Conservation (phyloP, 1,139 yeast species). For the Geotrichum carabidarum region DNA sequence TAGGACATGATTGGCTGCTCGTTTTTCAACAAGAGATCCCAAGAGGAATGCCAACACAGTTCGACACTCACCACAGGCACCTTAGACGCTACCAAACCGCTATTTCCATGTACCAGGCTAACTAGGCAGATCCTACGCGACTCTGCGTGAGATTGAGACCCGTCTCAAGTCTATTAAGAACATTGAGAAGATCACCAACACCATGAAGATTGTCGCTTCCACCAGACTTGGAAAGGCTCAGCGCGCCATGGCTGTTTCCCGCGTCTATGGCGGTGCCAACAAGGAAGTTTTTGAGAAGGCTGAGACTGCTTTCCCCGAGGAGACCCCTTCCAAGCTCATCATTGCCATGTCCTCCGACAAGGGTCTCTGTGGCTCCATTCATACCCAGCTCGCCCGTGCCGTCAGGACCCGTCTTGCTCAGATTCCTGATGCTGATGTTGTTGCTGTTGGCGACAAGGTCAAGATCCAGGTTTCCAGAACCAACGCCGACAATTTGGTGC, state of each 20-base stretch:
- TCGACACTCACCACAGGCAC: no score
- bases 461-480: conserved; percentile 86
- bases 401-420: conserved; percentile 66
- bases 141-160: conserved; percentile 96
- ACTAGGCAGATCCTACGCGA: conserved; percentile 77
- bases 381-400: conserved; percentile 86
- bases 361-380: conserved; percentile 98
- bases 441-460: conserved; percentile 90
- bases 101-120: background rate
- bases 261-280: conserved; percentile 79
- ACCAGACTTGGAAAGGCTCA: conserved; percentile 95
- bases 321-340: conserved; percentile 53
- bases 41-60: background rate
- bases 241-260: conserved; percentile 86
- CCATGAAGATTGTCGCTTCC: conserved; percentile 98
- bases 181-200: conserved; percentile 98
- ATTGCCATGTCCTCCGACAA: conserved; percentile 93
- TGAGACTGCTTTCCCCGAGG: conserved; percentile 57
- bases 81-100: background rate
- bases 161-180: conserved; percentile 97
- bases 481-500: conserved; percentile 59
- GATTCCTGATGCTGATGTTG: conserved; percentile 69
- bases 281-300: conserved; percentile 73
- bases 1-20: background rate
- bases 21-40: background rate